Evolutionary conservation across 1,284 basidiomycete species (phyloP).

Genomic region (Laetiporus sulphureus): DNA sequence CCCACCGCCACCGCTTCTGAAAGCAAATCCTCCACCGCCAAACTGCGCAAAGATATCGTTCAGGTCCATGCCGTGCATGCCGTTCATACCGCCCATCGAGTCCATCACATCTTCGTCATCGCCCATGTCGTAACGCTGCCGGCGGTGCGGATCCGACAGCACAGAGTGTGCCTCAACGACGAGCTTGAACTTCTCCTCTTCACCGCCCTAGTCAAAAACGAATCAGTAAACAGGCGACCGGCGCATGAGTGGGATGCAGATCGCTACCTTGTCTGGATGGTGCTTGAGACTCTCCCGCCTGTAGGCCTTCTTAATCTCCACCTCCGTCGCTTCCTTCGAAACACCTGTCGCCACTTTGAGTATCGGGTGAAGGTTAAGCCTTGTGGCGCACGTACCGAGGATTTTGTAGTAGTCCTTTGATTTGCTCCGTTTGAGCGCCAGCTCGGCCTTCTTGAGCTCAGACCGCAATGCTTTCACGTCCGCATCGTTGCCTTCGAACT

Average conservation of each 20-base stretch:
- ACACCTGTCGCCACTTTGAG: slow-evolving; percentile 33
- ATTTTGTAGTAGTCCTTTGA: slow-evolving; percentile 84
- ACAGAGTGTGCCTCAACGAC: slow-evolving; percentile 73
- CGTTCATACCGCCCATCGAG: slow-evolving; percentile 33
- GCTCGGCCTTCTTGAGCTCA: slow-evolving; percentile 76
- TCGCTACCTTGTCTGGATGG: slow-evolving; percentile 79
- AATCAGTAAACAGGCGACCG: background rate
- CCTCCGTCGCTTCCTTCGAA: slow-evolving; percentile 49
- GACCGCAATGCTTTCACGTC: slow-evolving; percentile 57
- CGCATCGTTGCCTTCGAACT: slow-evolving; percentile 47
- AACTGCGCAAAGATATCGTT: slow-evolving; percentile 63
- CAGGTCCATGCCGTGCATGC: slow-evolving; percentile 44
- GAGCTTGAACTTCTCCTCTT: slow-evolving; percentile 84
- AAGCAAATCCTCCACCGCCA: slow-evolving; percentile 23
- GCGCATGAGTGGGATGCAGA: slow-evolving; percentile 1
- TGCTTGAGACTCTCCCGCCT: slow-evolving; percentile 72
- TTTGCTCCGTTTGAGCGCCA: slow-evolving; percentile 74
- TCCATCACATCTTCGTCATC: slow-evolving; percentile 62
- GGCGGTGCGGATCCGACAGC: slow-evolving; percentile 62
- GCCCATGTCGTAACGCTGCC: slow-evolving; percentile 70
- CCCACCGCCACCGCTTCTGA: background rate
- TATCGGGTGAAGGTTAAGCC: too few species aligned
- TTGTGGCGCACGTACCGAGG: slow-evolving; percentile 35
- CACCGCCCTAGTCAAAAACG: slow-evolving; percentile 46
- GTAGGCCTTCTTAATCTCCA: slow-evolving; percentile 79